phyloP scores from a whole-genome alignment of 176 grass and related monocot genomes.

The Rhipidocladum racemiflorum region DNA sequence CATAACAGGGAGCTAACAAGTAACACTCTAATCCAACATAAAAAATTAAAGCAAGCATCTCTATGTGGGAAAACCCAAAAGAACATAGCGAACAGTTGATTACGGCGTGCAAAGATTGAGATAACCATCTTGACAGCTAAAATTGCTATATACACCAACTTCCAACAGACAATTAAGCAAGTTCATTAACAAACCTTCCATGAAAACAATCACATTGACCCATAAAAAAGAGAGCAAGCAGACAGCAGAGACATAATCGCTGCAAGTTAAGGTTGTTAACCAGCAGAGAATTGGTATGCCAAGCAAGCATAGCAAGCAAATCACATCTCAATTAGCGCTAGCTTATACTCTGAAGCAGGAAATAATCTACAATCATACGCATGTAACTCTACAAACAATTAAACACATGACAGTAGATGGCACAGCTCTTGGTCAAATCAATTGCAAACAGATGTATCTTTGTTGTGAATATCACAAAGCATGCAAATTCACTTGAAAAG shows the following conservation, averaged over 20 bases:
- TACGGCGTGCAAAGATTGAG: not conserved
- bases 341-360: not conserved
- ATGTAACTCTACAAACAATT: constrained; percentile 15
- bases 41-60: not conserved
- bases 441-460: constrained; percentile 42
- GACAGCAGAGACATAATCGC: not conserved
- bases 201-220: not conserved
- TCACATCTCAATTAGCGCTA: not conserved
- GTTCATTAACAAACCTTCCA: not conserved
- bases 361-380: not conserved
- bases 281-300: not conserved
- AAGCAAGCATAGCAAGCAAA: constrained; percentile 12
- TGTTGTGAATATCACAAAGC: constrained; percentile 43
- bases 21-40: not conserved
- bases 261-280: not conserved
- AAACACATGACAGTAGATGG: not conserved
- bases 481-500: constrained; percentile 58
- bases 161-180: constrained; percentile 11
- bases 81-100: not conserved
- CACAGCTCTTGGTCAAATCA: constrained; percentile 28
- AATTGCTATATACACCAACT: not conserved
- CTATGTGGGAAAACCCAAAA: constrained; percentile 1
- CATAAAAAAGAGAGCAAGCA: not conserved
- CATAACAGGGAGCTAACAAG: not conserved
- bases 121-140: not conserved